phyloP scores from a whole-genome alignment of 2,329 filamentous ascomycete species.

The Knufia petricola region DNA sequence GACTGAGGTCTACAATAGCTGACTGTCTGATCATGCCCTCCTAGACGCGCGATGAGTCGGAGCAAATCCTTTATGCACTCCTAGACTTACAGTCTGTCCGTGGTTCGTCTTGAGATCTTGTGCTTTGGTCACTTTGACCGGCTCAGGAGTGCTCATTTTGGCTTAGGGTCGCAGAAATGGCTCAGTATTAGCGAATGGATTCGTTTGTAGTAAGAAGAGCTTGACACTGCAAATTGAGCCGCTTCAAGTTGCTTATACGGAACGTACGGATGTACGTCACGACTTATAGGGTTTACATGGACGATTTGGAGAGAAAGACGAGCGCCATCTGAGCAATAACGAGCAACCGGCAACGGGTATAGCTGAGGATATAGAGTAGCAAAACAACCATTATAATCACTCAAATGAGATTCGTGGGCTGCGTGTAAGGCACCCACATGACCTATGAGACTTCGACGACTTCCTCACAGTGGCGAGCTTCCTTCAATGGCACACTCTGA shows the following conservation, averaged over 20 bases:
- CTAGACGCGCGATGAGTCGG: not conserved
- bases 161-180: too few relatives aligned
- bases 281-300: too few relatives aligned
- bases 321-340: not conserved
- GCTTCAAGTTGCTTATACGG: not conserved
- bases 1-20: slow-evolving; percentile 55
- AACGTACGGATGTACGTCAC: not conserved
- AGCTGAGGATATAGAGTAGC: not conserved
- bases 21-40: slow-evolving; percentile 25
- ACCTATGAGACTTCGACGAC: not conserved
- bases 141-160: slow-evolving; percentile 10
- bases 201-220: too few relatives aligned
- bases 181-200: too few relatives aligned
- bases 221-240: not conserved
- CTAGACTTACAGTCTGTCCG: slow-evolving; percentile 42
- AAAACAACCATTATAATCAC: too few relatives aligned
- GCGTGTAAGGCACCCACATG: too few relatives aligned
- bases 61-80: too few relatives aligned
- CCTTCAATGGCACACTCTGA: not conserved
- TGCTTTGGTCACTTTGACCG: slow-evolving; percentile 46
- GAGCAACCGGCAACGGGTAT: not conserved
- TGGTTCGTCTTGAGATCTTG: slow-evolving; percentile 36
- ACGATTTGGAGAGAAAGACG: not conserved
- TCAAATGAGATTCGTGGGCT: too few relatives aligned
- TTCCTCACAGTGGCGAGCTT: not conserved